Percentiles rank a stretch among this genome's conserved stretches.
Evolutionary conservation across 768 basidiomycete genomes (phyloP).

Genomic region (Aureoboletus auriporus): DNA sequence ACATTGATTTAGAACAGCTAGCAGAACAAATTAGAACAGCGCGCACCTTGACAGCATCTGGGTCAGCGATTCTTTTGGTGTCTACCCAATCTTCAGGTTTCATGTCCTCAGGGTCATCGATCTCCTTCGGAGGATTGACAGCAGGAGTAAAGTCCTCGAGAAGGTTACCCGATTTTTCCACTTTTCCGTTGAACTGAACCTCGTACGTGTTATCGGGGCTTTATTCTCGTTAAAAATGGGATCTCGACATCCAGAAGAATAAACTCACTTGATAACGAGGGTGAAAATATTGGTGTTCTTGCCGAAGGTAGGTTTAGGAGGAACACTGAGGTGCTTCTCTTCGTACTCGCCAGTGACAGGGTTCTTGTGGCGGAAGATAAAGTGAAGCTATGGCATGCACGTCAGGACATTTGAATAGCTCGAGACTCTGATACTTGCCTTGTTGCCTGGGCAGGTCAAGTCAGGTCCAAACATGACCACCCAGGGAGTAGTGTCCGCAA

Average conservation of each 20-base stretch:
- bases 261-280: constrained; percentile 79
- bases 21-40: background rate
- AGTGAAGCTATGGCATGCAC: constrained; percentile 66
- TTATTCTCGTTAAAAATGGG: constrained; percentile 1
- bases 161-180: constrained; percentile 72
- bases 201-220: constrained; percentile 95
- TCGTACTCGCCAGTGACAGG: constrained; percentile 90
- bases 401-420: background rate
- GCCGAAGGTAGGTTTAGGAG: constrained; percentile 83
- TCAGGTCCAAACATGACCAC: constrained; percentile 98
- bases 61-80: constrained; percentile 77
- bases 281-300: constrained; percentile 95
- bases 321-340: constrained; percentile 88
- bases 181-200: constrained; percentile 85
- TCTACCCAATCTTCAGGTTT: constrained; percentile 97
- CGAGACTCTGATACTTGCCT: constrained; percentile 45
- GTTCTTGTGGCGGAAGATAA: constrained; percentile 98
- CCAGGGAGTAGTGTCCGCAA: constrained; percentile 91
- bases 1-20: background rate
- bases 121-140: constrained; percentile 90
- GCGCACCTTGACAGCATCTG: constrained; percentile 72
- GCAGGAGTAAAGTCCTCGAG: constrained; percentile 92
- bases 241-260: background rate
- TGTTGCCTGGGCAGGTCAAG: constrained; percentile 86
- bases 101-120: constrained; percentile 86